Conservation (phyloP, 306 rosid species). For the Cucumis cinereus region DNA sequence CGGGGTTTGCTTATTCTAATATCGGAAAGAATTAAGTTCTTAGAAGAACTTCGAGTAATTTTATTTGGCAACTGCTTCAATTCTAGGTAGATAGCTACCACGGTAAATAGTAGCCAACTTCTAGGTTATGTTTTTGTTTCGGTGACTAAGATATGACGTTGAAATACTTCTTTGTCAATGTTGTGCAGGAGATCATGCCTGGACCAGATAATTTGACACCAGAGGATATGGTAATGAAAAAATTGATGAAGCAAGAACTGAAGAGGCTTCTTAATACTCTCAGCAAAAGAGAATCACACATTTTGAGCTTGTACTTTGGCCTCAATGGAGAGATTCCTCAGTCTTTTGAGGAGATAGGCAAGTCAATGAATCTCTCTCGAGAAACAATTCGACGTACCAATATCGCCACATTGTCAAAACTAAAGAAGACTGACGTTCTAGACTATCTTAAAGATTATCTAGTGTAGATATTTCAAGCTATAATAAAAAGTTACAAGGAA, state of each 20-base stretch:
- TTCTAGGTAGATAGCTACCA: background rate
- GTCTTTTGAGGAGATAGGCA: slow-evolving; percentile 60
- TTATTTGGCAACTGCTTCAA: background rate
- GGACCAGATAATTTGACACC: slow-evolving; percentile 57
- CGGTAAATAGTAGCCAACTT: background rate
- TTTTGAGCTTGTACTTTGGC: slow-evolving; percentile 48
- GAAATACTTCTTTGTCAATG: background rate
- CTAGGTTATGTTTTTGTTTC: background rate
- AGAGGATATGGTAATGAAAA: slow-evolving; percentile 38
- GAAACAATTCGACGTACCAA: slow-evolving; percentile 56
- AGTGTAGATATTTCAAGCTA: background rate
- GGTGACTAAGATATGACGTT: background rate
- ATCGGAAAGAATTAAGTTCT: background rate
- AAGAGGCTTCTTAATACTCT: slow-evolving; percentile 38
- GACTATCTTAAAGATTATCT: slow-evolving; percentile 18
- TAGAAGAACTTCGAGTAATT: background rate
- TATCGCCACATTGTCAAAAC: slow-evolving; percentile 39
- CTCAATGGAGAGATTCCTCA: slow-evolving; percentile 42
- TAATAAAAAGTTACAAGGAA: background rate
- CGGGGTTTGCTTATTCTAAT: background rate
- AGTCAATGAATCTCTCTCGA: slow-evolving; percentile 43
- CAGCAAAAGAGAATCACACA: slow-evolving; percentile 43
- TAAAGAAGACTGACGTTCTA: slow-evolving; percentile 18
- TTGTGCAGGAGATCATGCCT: slow-evolving; percentile 48
- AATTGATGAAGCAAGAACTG: slow-evolving; percentile 37